phyloP scores from a whole-genome alignment of 2,329 filamentous ascomycete species.

The Ascochyta lentis region DNA sequence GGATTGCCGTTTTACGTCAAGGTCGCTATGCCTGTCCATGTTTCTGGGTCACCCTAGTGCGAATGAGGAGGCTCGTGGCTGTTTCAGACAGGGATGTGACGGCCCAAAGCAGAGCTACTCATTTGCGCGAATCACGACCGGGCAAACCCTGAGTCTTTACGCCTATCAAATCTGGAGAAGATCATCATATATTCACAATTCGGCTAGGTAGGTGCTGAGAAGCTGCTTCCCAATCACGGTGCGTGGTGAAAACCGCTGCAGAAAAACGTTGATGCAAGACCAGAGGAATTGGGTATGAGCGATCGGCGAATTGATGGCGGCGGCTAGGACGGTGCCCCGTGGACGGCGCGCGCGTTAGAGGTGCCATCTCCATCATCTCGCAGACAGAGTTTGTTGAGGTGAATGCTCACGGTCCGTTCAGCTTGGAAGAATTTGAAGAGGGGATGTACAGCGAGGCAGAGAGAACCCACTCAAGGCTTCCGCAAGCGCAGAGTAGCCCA shows the following conservation, averaged over 20 bases:
- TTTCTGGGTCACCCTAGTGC: constrained; percentile 14
- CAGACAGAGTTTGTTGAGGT: constrained; percentile 9
- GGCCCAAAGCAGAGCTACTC: constrained; percentile 1
- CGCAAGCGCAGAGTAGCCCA: no score
- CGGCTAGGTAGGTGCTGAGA: background rate
- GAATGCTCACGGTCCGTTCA: background rate
- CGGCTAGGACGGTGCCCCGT: constrained; percentile 14
- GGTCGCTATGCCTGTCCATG: constrained; percentile 18
- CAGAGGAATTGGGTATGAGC: constrained; percentile 4
- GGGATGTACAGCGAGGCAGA: background rate
- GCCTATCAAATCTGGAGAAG: constrained; percentile 10
- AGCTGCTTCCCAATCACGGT: background rate
- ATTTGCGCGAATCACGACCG: constrained; percentile 2
- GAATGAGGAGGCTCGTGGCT: constrained; percentile 7
- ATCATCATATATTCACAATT: constrained; percentile 6
- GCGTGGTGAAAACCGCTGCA: background rate
- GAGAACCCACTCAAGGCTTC: background rate
- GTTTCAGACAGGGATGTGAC: constrained; percentile 12
- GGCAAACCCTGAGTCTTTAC: constrained; percentile 4
- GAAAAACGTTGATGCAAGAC: background rate
- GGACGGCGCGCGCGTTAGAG: constrained; percentile 10
- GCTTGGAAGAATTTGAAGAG: background rate
- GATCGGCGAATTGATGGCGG: constrained; percentile 14
- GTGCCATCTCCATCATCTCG: constrained; percentile 4
- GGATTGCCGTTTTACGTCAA: constrained; percentile 18